Evolutionary conservation across 1,284 basidiomycete species (phyloP), one percentile per base, ranked within the genome.

Genomic region (Phellopilus nigrolimitatus): DNA sequence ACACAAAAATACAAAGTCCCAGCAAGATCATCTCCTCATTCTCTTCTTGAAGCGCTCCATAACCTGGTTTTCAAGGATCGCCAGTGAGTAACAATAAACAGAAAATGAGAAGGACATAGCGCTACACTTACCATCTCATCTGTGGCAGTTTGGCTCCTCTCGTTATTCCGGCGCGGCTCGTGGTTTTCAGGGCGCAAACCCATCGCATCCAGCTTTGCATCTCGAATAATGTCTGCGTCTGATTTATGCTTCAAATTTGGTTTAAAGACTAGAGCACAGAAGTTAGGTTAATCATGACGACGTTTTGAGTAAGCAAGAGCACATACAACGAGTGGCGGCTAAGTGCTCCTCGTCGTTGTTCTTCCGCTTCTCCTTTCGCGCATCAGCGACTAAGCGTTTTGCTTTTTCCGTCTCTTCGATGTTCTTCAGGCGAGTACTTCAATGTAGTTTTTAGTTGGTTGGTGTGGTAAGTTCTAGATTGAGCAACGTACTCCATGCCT

Each of bases 381-480:
- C 76, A 56, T 97, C 91, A 2, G 85, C 80, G 28, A 95, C 84
- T 13, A 78, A 73, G 1, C 91, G 78, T 68, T 97, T 97, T 0
- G 94, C 95, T 59, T 90, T 93, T 65, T 98, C 95, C 0, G 95
- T 99, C 52, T 95, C 88, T 64, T 97, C 92, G 42, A 99, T 98
- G 64, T 97, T 98, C 66, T 88, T 87, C 53, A 99, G 70, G 17
- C 95, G 85, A 12, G 86, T 77, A 57, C 94, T 97, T 55, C 6
- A 4, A 21, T 25, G 24, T n/a, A 15, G 21, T 40, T 1, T 19
- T n/a, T 36, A 17, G 24, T 49, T n/a, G 27, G 24, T 49, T 44
- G 12, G 42, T 3, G 10, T 12, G 48, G 13, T 22, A 41, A 10
- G 31, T 30, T 7, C 33, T 17, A 30, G 50, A 45, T 12, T 21